Evolutionary conservation across 768 basidiomycete genomes (phyloP), one percentile per base, ranked within the genome.

Genomic region (Tulasnella sp.): DNA sequence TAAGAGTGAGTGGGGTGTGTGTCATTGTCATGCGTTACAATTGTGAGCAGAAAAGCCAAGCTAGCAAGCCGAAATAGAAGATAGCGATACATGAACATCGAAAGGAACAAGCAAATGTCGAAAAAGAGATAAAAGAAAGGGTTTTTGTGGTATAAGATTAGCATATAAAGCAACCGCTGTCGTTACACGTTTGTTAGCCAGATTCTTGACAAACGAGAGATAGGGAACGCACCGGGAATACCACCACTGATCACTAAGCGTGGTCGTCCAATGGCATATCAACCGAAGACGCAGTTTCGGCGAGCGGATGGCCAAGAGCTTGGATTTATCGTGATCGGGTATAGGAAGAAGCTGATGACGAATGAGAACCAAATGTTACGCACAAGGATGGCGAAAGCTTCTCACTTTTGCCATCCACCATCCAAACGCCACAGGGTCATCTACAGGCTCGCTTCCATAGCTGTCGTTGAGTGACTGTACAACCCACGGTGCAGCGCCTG

Each of bases 371-470:
- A 7, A 17, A 29, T 19, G 29, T 17, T 11, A 35, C 27, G 7
- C 32, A 11, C 14, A 41, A n/a, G 31, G 9, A 36, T 21, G 2
- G 35, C 8, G 19, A 19, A 6, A 17, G 39, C 15, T 39, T 42
- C 53, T 45, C 42, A 55, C 53, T n/a, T 19, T 29, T 5, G 53
- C 53, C 11, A 41, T 15, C 53, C 53, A 55, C 53, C 53, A 55
- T 19, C 37, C 35, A 23, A 39, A 45, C 9, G 53, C 53, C 21
- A 15, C 49, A 29, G 35, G 21, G 34, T 55, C 53, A 12, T 41
- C 39, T 15, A 29, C 17, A 39, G 53, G 37, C 12, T 41, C 37
- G 17, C 25, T 23, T 27, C 53, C 53, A 27, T 55, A 55, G 19
- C 31, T 41, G 14, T 46, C 27, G 37, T 55, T 55, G 36, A 45